phyloP scores from a whole-genome alignment of 2,329 filamentous ascomycete genomes.

The Penicillium sp. region DNA sequence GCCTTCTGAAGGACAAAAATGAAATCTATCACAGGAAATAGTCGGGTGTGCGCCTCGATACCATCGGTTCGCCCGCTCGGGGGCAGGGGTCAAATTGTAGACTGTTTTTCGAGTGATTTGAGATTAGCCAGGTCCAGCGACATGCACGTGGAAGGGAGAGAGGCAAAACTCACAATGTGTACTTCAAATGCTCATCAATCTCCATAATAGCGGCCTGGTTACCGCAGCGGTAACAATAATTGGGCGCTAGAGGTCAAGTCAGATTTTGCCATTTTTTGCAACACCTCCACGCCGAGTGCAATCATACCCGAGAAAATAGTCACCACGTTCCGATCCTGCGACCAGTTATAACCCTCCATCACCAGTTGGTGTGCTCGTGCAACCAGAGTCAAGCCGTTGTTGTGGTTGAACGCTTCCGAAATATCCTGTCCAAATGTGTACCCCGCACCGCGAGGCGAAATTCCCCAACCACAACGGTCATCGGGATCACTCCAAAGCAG shows the following conservation, averaged over 20 bases:
- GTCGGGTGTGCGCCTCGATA: constrained; percentile 93
- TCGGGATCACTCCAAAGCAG: constrained; percentile 98
- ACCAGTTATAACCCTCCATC: constrained; percentile 99
- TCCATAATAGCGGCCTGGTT: constrained; percentile 99
- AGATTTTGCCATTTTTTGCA: constrained; percentile 1
- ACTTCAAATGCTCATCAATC: constrained; percentile 98
- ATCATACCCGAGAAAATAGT: constrained; percentile 92
- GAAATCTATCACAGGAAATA: constrained; percentile 81
- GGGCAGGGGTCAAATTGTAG: constrained; percentile 99
- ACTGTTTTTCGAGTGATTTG: constrained; percentile 56
- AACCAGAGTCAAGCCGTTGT: constrained; percentile 95
- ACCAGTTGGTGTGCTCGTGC: constrained; percentile 96
- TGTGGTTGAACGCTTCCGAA: constrained; percentile 98
- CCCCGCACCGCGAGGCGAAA: constrained; percentile 89
- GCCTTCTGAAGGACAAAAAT: constrained; percentile 33
- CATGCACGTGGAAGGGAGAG: neutral
- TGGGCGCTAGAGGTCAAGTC: constrained; percentile 61
- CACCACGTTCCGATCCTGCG: constrained; percentile 95
- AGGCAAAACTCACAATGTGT: constrained; percentile 84
- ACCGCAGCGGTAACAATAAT: constrained; percentile 98
- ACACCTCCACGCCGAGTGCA: neutral
- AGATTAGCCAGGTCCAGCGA: neutral
- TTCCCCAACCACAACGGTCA: constrained; percentile 94
- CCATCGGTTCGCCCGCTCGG: constrained; percentile 96
- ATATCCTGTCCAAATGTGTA: constrained; percentile 98